Percentiles rank a stretch among this genome's conserved stretches.
Conservation (phyloP, 73 alveolate genomes). For the Uronychia binucleata region DNA sequence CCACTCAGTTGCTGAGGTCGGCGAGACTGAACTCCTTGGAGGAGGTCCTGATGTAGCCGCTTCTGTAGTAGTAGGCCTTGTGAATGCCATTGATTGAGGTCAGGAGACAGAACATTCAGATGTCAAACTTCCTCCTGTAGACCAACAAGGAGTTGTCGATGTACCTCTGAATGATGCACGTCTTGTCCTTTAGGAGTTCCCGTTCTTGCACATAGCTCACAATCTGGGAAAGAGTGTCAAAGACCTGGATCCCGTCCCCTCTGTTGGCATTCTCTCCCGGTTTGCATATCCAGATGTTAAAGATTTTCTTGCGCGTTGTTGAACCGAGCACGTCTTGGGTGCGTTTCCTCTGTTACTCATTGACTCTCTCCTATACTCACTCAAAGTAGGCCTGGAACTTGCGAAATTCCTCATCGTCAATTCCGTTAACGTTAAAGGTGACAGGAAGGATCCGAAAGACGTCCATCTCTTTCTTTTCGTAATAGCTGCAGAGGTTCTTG, state of each 20-base stretch:
- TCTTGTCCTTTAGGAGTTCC: not conserved
- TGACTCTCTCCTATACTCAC: not conserved
- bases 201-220: not conserved
- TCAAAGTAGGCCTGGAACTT: not conserved
- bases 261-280: not conserved
- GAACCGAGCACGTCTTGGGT: not conserved
- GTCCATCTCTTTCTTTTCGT: not conserved
- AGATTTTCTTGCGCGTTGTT: not conserved
- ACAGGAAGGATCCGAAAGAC: not conserved
- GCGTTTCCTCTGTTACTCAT: not conserved
- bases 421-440: not conserved
- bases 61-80: conserved; percentile 66
- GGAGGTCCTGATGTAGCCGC: conserved; percentile 79
- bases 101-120: conserved; percentile 74
- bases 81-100: conserved; percentile 59
- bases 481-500: too few species aligned
- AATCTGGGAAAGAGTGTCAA: not conserved
- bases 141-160: conserved; percentile 76
- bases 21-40: conserved; percentile 62
- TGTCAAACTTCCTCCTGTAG: conserved; percentile 80
- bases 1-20: conserved; percentile 43
- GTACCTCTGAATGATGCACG: conserved; percentile 73
- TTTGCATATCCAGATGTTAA: not conserved
- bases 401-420: not conserved
- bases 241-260: not conserved